Evolutionary conservation across 1,284 basidiomycete genomes (phyloP).

Genomic region (Irpex sp.): DNA sequence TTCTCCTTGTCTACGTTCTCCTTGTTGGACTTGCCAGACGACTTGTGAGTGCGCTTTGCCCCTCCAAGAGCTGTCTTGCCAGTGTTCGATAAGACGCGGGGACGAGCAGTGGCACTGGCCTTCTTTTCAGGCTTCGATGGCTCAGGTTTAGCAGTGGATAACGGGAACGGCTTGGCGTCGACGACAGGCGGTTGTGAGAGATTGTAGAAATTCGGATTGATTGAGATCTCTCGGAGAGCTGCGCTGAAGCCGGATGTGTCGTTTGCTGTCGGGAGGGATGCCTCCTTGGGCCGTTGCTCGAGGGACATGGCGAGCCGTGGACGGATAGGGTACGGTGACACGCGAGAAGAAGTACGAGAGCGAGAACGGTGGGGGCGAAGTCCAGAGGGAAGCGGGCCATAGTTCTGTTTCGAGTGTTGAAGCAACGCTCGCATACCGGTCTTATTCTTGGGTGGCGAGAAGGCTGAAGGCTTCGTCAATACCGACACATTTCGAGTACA

Average conservation of each 20-base stretch:
- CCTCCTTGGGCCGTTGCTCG: slow-evolving; percentile 27
- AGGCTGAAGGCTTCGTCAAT: slow-evolving; percentile 39
- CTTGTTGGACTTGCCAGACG: slow-evolving; percentile 26
- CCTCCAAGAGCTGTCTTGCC: slow-evolving; percentile 55
- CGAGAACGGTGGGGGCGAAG: slow-evolving; percentile 53
- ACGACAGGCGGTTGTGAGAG: slow-evolving; percentile 32
- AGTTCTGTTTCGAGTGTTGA: slow-evolving; percentile 66
- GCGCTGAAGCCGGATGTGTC: slow-evolving; percentile 16
- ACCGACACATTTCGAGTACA: background rate
- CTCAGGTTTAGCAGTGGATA: slow-evolving; percentile 25
- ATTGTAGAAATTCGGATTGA: slow-evolving; percentile 32
- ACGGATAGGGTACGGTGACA: slow-evolving; percentile 65
- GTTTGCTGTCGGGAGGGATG: slow-evolving; percentile 12
- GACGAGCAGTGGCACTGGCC: slow-evolving; percentile 35
- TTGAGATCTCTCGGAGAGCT: slow-evolving; percentile 26
- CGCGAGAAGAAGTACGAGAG: slow-evolving; percentile 61
- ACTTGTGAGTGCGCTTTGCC: slow-evolving; percentile 45
- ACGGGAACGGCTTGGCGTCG: slow-evolving; percentile 39
- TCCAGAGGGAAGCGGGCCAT: slow-evolving; percentile 62
- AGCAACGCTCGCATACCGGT: slow-evolving; percentile 66
- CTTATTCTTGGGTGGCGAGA: slow-evolving; percentile 59
- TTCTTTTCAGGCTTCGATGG: slow-evolving; percentile 2
- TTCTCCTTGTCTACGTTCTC: slow-evolving; percentile 20
- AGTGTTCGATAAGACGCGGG: slow-evolving; percentile 48
- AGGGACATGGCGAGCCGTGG: slow-evolving; percentile 39